Evolutionary conservation across 495 filamentous ascomycete species (phyloP), one percentile per base, ranked within the genome.

Genomic region (Polyplosphaeria fusca): DNA sequence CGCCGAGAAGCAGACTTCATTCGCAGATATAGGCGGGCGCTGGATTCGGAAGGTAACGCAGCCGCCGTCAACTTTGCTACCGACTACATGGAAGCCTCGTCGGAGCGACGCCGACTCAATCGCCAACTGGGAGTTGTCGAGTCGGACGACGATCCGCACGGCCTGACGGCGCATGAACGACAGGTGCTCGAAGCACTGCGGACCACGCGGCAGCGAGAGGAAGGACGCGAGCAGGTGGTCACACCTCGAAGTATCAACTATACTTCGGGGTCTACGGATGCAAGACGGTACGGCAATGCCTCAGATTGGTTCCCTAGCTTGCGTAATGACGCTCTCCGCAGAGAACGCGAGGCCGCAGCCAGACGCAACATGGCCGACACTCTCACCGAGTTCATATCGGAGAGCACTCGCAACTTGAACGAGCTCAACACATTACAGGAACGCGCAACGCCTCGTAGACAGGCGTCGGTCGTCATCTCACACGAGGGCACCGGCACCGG

Each of bases 181-280:
- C 70, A 78, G 47, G 77, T 85, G 35, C 70, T 85, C 47, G 81
- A 85, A 22, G 79, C 77, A 57, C 66, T 85, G 54, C 78, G 62
- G 52, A 72, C 73, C 63, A 60, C 65, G 9, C 47, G 71, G 40
- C 67, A 71, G 39, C 53, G 68, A 28, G 65, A 73, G 24, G 70
- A 71, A 44, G 63, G 54, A 9, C 60, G 69, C 5, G 46, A 60
- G 37, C 38, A 41, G 12, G 56, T 45, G 4, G 28, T 44, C 9
- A 54, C 57, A n/a, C 60, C 73, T 39, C 71, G 72, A 41, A 71
- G 65, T 23, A 59, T 74, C 58, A 74, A 70, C 65, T 74, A 77
- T 67, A 71, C 73, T 14, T 70, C 71, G 38, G 64, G 18, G 9
- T 11, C 52, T 25, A 35, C 14, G 22, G 55, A 60, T 16, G 35